Conservation (phyloP, 345 rosid genomes). For the Erysimum cheiranthoides region DNA sequence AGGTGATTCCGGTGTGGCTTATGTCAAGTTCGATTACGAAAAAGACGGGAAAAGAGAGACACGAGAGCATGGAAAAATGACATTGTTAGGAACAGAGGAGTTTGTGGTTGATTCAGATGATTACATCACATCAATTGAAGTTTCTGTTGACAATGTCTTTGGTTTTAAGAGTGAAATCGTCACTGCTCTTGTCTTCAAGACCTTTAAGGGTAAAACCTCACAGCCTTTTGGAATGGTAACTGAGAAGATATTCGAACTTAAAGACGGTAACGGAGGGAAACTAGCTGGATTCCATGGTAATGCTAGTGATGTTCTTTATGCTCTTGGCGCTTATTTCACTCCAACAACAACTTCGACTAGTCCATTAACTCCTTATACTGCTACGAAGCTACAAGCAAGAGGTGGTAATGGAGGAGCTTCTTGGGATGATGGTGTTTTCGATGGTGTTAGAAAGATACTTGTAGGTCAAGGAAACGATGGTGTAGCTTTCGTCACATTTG, state of each 20-base stretch:
- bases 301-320: conserved; percentile 15
- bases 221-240: conserved; percentile 25
- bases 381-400: neutral
- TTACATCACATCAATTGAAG: conserved; percentile 17
- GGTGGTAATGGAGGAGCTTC: conserved; percentile 22
- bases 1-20: conserved; percentile 28
- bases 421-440: conserved; percentile 38
- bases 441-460: conserved; percentile 24
- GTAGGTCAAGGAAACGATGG: conserved; percentile 30
- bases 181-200: conserved; percentile 8
- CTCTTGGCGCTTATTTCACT: conserved; percentile 27
- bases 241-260: neutral
- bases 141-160: neutral
- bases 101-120: conserved; percentile 20
- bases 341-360: neutral
- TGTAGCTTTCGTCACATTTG: conserved; percentile 22
- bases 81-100: conserved; percentile 29
- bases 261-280: conserved; percentile 1
- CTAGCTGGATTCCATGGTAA: conserved; percentile 33
- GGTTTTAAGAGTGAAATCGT: neutral
- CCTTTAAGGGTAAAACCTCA: conserved; percentile 7
- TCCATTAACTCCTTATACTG: neutral
- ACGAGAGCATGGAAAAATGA: neutral
- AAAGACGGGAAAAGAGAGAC: conserved; percentile 6
- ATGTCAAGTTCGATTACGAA: conserved; percentile 31